Percentiles rank a stretch among this genome's conserved stretches.
phyloP scores from a whole-genome alignment of 148 eudicot species.

The Rhododendron griersonianum region DNA sequence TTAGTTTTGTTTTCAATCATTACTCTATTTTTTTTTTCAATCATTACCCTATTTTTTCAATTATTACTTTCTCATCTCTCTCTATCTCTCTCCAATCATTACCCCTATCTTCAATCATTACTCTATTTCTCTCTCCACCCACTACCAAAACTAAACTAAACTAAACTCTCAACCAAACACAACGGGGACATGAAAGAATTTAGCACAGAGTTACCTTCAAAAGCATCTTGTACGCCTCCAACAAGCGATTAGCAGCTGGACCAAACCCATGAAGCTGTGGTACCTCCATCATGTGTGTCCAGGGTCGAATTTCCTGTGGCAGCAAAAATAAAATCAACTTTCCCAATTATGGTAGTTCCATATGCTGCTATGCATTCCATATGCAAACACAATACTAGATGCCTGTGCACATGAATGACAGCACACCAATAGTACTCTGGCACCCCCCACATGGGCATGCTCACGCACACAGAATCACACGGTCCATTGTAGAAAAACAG shows the following conservation, averaged over 20 bases:
- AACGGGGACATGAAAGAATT: conserved; percentile 2
- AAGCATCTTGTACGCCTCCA: conserved; percentile 95
- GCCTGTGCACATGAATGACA: too few species aligned
- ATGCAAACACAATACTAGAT: neutral
- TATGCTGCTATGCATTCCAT: neutral
- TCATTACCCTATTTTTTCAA: too few species aligned
- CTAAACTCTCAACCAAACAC: too few species aligned
- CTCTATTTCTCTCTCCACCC: too few species aligned
- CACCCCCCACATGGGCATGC: neutral
- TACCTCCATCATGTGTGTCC: conserved; percentile 99
- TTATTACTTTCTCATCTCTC: too few species aligned
- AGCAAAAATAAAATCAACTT: neutral
- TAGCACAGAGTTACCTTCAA: conserved; percentile 57
- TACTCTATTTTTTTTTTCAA: too few species aligned
- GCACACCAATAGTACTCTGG: neutral
- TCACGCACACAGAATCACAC: neutral
- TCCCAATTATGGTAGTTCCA: neutral
- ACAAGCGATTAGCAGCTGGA: conserved; percentile 91
- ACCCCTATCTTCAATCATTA: too few species aligned
- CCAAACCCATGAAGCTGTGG: conserved; percentile 99
- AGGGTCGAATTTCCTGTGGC: conserved; percentile 87
- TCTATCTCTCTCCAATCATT: too few species aligned
- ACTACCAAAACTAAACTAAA: too few species aligned
- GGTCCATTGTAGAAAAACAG: neutral
- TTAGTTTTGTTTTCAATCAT: too few species aligned